Conservation (phyloP, 208 protist species). For the Leishmania martiniquensis region DNA sequence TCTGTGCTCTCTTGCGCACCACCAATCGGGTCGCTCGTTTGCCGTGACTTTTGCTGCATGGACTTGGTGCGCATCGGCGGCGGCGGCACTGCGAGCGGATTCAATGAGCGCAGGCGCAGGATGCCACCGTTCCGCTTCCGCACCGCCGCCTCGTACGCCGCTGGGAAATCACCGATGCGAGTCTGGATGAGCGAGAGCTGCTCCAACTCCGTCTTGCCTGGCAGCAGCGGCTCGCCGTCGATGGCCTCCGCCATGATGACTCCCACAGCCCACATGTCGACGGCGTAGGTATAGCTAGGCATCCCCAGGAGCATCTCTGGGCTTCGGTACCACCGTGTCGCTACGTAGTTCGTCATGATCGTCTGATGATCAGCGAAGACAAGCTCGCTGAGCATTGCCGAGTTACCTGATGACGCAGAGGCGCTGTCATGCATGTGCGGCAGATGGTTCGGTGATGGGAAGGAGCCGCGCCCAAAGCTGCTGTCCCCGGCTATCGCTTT, state of each 20-base stretch:
- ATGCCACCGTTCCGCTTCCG: slow-evolving; percentile 48
- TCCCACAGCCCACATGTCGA: slow-evolving; percentile 93
- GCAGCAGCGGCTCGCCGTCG: slow-evolving; percentile 81
- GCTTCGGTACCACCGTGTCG: slow-evolving; percentile 93
- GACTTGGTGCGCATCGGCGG: neutral
- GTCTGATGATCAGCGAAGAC: slow-evolving; percentile 42
- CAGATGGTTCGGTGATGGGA: neutral
- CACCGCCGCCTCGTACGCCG: slow-evolving; percentile 47
- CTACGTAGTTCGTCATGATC: slow-evolving; percentile 91
- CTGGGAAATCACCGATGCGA: slow-evolving; percentile 64
- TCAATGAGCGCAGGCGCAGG: slow-evolving; percentile 23
- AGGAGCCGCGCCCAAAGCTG: neutral
- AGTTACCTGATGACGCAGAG: neutral
- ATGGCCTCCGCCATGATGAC: slow-evolving; percentile 92
- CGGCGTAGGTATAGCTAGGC: slow-evolving; percentile 68
- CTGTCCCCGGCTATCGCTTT: neutral
- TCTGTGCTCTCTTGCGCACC: neutral
- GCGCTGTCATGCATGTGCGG: neutral
- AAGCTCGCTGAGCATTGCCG: slow-evolving; percentile 38
- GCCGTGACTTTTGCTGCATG: neutral
- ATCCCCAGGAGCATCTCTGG: slow-evolving; percentile 93
- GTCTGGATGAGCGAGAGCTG: slow-evolving; percentile 85
- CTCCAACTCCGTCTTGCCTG: slow-evolving; percentile 87
- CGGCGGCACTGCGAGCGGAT: slow-evolving; percentile 15
- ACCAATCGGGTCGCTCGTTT: neutral